Conservation (phyloP, 768 basidiomycete genomes). For the Trichaptum fuscoviolaceum region DNA sequence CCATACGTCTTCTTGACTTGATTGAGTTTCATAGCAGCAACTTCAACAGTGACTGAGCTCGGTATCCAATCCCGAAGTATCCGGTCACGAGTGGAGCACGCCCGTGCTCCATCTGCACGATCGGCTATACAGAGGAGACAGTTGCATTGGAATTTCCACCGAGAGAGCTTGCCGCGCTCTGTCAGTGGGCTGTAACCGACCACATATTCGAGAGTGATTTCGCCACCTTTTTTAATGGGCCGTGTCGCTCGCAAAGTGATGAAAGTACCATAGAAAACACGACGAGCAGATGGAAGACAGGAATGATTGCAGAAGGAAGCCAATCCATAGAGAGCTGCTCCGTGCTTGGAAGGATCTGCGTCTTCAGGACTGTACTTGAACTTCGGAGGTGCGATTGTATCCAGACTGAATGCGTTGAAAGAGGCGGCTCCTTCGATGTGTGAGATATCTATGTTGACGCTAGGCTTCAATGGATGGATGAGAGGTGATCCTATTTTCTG, state of each 20-base stretch:
- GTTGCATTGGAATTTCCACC: background rate
- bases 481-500: background rate
- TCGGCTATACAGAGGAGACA: background rate
- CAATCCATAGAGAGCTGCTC: background rate
- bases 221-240: background rate
- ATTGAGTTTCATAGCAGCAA: background rate
- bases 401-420: background rate
- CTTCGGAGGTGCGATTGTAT: background rate
- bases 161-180: background rate
- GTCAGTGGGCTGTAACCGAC: background rate
- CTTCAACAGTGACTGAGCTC: background rate
- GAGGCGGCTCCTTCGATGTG: background rate
- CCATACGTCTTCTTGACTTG: background rate
- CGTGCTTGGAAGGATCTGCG: background rate
- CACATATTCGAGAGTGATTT: constrained; percentile 1
- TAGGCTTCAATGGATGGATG: background rate
- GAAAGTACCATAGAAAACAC: background rate
- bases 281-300: background rate
- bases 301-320: constrained; percentile 2
- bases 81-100: background rate
- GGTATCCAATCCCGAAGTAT: background rate
- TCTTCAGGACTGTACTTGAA: background rate
- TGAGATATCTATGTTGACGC: background rate
- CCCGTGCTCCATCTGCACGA: background rate
- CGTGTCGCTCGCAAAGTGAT: background rate